Base-by-base conservation (phyloP, 306 rosid species). In the Sindora glabra region DNA sequence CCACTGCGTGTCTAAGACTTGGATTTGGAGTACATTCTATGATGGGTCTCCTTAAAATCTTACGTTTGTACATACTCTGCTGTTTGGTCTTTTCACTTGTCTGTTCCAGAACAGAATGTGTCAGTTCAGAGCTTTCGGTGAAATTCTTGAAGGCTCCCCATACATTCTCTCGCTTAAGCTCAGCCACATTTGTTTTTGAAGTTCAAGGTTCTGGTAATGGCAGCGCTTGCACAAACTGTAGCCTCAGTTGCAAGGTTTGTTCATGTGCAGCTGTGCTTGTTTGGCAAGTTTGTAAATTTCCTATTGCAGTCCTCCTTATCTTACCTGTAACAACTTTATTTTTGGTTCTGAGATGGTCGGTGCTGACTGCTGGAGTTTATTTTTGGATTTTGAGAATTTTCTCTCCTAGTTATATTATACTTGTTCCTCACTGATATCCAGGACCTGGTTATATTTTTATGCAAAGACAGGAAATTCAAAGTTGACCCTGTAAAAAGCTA, bases 91-190 rank as follows among this genome's bases (percentile, higher is more conserved):
- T 75, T 16, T 62, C 64, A 52, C 27, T 77, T 11, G 73, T 86
- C 54, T 69, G 80, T 61, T 74, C 69, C 21, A 39, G 60, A 62
- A 64, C 72, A 40, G 34, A 61, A 68, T 81, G 79, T 64, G 67
- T 48, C 41, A 72, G 68, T 56, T 83, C 86, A 37, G 77, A 69
- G 59, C 48, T 79, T 52, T 55, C 69, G 59, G 75, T 87, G 65
- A 83, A 85, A 69, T 81, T 91, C 84, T 75, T 83, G 79, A 88
- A 83, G 52, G 74, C 84, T 34, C 97, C 97, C 5, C 71, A 71
- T 55, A 72, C 84, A 69, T 81, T 91, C 70, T 91, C 96, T n/a
- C 87, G 76, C 59, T 71, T 75, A 67, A 91, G 57, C 69, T 79
- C 89, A 38, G 80, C 97, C 62, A 71, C 74, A 65, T 91, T 91